These are phyloP conservation scores for Amauroascus verrucosus DNA, from an alignment of 2,329 filamentous ascomycete genomes.

Conservation along the genomic window DNA sequence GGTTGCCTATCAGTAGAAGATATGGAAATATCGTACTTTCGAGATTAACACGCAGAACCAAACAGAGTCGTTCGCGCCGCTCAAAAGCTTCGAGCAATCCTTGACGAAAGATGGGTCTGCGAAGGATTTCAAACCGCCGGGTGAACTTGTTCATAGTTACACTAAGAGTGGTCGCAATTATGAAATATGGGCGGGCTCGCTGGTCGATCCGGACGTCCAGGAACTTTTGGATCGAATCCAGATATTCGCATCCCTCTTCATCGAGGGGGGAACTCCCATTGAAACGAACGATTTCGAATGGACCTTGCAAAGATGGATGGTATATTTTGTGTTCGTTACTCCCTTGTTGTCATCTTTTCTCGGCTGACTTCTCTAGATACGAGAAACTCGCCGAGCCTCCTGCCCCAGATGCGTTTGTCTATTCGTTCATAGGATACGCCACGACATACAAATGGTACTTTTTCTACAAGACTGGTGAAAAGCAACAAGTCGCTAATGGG, in stretches of 20 bases:
- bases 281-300: slow-evolving; percentile 61
- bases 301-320: slow-evolving; percentile 70
- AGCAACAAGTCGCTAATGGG: slow-evolving; percentile 35
- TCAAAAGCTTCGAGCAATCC: slow-evolving; percentile 51
- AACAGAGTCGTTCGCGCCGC: slow-evolving; percentile 56
- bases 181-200: slow-evolving; percentile 72
- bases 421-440: slow-evolving; percentile 77
- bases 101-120: slow-evolving; percentile 38
- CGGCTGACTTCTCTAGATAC: slow-evolving; percentile 33
- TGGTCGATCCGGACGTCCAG: slow-evolving; percentile 59
- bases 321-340: slow-evolving; percentile 66
- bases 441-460: slow-evolving; percentile 82
- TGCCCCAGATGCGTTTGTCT: slow-evolving; percentile 46
- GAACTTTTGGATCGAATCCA: slow-evolving; percentile 70
- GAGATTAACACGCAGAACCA: slow-evolving; percentile 10
- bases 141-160: slow-evolving; percentile 57
- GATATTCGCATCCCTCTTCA: slow-evolving; percentile 73
- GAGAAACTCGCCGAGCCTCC: slow-evolving; percentile 42
- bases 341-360: neutral
- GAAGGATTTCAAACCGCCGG: slow-evolving; percentile 59
- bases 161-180: slow-evolving; percentile 53
- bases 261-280: slow-evolving; percentile 81
- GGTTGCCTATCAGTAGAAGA: slow-evolving; percentile 13
- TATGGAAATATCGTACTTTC: neutral
- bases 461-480: slow-evolving; percentile 42